Percentiles rank a stretch among this genome's conserved stretches.
Conservation (phyloP, 768 basidiomycete species). For the Clitopilus hobsonii region DNA sequence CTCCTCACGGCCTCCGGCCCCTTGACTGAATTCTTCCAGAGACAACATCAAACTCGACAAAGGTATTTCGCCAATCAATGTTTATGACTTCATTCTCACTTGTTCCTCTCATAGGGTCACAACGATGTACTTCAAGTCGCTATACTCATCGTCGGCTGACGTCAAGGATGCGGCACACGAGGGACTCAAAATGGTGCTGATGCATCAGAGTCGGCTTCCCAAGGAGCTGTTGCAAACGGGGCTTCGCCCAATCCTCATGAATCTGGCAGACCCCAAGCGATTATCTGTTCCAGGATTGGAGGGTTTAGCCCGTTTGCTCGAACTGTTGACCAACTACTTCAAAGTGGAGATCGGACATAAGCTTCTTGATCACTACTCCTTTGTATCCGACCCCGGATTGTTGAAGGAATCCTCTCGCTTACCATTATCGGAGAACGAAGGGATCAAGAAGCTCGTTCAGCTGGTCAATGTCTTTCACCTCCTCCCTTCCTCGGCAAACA, state of each 20-base stretch:
- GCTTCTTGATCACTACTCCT: constrained; percentile 91
- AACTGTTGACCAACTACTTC: constrained; percentile 97
- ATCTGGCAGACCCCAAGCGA: constrained; percentile 93
- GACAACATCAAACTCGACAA: constrained; percentile 80
- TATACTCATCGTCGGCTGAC: constrained; percentile 87
- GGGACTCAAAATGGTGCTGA: constrained; percentile 83
- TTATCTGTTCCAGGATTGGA: constrained; percentile 90
- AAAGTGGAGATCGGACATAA: constrained; percentile 99
- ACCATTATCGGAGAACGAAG: constrained; percentile 82
- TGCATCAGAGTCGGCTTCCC: constrained; percentile 86
- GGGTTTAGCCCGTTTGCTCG: constrained; percentile 88
- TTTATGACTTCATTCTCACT: not conserved
- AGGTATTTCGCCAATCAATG: constrained; percentile 40
- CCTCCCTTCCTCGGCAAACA: constrained; percentile 87
- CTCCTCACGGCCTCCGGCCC: constrained; percentile 93
- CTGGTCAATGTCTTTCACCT: constrained; percentile 97
- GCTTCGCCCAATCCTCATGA: constrained; percentile 94
- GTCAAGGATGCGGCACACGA: constrained; percentile 96
- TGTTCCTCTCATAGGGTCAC: constrained; percentile 60
- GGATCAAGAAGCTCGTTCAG: constrained; percentile 89
- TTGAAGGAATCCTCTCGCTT: constrained; percentile 74
- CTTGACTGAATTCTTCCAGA: constrained; percentile 87
- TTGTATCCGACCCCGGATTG: constrained; percentile 86
- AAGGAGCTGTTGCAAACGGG: constrained; percentile 95
- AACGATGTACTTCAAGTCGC: constrained; percentile 95